These are phyloP conservation scores for Trichoderma oligosporum DNA, from an alignment of 2,329 filamentous ascomycete species.

Conservation along the genomic window DNA sequence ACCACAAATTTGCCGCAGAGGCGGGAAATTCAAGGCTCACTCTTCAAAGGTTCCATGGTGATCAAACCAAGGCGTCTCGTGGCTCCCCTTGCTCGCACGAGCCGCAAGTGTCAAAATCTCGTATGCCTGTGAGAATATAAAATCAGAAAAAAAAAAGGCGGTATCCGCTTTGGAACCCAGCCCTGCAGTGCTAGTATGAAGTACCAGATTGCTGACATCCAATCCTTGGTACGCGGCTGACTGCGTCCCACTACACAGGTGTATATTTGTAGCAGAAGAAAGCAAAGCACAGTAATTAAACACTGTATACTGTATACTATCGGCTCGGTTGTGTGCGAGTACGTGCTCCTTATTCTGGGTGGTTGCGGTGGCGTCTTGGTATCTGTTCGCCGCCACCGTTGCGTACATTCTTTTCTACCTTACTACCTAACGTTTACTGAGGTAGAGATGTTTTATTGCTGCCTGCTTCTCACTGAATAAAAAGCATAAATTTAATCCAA, in stretches of 20 bases:
- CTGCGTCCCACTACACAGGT: constrained; percentile 19
- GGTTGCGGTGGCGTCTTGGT: too few species aligned
- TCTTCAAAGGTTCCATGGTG: background rate
- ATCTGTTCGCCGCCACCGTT: too few species aligned
- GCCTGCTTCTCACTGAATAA: too few species aligned
- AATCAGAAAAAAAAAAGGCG: constrained; percentile 4
- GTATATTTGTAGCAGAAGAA: background rate
- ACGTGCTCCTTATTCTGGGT: constrained; percentile 12
- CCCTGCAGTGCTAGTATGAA: constrained; percentile 10
- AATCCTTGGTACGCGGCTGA: constrained; percentile 19
- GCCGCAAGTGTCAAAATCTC: constrained; percentile 11
- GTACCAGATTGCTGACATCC: constrained; percentile 18
- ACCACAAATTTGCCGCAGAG: background rate
- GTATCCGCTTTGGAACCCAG: constrained; percentile 18
- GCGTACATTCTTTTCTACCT: too few species aligned
- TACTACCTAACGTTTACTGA: too few species aligned
- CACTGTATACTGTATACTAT: constrained; percentile 5
- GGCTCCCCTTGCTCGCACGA: background rate
- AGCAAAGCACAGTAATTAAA: background rate
- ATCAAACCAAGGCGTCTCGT: background rate
- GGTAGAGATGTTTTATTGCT: too few species aligned
- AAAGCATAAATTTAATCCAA: too few species aligned
- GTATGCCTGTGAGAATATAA: constrained; percentile 10
- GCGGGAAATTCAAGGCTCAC: background rate
- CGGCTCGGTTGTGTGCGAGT: background rate